These are phyloP conservation scores for Cafeteria roenbergensis DNA, from an alignment of 108 stramenopile genomes.

Conservation along the genomic window DNA sequence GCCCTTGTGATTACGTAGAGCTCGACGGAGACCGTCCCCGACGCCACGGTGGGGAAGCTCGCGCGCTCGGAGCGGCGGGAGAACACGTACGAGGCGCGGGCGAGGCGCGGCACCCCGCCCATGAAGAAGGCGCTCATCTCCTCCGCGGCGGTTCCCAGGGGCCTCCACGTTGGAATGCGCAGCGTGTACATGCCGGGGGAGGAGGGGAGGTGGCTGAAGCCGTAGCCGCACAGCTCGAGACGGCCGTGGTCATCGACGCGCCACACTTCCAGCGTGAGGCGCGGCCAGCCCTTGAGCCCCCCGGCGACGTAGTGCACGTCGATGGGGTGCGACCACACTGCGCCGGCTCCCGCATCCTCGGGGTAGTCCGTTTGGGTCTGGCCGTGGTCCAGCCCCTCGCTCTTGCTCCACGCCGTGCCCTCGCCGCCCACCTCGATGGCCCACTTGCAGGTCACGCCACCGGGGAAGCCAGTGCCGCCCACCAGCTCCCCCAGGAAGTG, in stretches of 20 bases:
- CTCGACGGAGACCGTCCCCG: conserved; percentile 27
- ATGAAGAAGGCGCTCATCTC: conserved; percentile 46
- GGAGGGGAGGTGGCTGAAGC: conserved; percentile 45
- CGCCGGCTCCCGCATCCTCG: conserved; percentile 21
- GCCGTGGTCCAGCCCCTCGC: conserved; percentile 39
- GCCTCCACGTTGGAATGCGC: conserved; percentile 40
- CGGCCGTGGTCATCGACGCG: conserved; percentile 48
- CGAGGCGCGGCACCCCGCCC: conserved; percentile 40
- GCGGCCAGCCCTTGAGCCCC: conserved; percentile 44
- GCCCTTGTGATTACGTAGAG: background rate
- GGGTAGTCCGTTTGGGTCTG: conserved; percentile 46
- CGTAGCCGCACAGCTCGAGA: conserved; percentile 44
- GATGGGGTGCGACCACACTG: conserved; percentile 51
- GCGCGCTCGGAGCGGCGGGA: conserved; percentile 43
- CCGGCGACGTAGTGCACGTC: conserved; percentile 50
- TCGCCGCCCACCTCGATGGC: conserved; percentile 42
- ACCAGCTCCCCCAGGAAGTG: conserved; percentile 48
- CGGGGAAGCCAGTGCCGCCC: conserved; percentile 41
- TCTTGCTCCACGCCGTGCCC: conserved; percentile 10
- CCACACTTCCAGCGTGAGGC: conserved; percentile 46
- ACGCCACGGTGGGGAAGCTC: conserved; percentile 33
- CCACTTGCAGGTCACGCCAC: conserved; percentile 48
- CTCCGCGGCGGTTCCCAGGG: conserved; percentile 37
- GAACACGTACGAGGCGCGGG: conserved; percentile 38
- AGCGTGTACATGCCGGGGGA: conserved; percentile 39